Base-by-base conservation (phyloP, 2,329 filamentous ascomycete species). In the Aspergillus fumigatiaffinis region DNA sequence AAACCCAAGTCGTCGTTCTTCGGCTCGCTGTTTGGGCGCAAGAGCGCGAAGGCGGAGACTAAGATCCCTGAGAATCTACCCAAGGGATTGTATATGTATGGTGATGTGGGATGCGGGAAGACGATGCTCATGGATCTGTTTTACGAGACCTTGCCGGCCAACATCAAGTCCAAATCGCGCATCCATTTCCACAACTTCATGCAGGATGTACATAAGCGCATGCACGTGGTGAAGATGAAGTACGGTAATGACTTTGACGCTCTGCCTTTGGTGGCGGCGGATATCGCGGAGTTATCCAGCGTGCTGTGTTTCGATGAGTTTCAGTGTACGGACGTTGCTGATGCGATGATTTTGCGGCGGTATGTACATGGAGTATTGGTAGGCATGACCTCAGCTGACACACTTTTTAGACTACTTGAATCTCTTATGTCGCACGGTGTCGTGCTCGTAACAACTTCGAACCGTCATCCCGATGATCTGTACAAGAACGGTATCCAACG, bases 121-220 rank as follows among this genome's bases (percentile, higher is more conserved):
- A 99, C 94, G 2, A 99, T 99, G 94, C 81, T 99, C 71, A 99
- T 99, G 94, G 93, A 99, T 72, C 80, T 99, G 51, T 97, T 97
- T 75, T 96, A 92, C 78, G 92, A 97, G 63, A 97, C 93, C 0
- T 79, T 97, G 23, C 94, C 94, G 0, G 73, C 79, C 17, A 88
- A 88, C 58, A 92, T 97, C 63, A 83, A 81, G 56, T 85, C 86
- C 32, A 97, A 96, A 79, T 95, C 88, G 50, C 84, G 94, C 50
- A 97, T 99, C 69, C 94, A 99, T 79, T 99, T 99, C 76, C 92
- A 97, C 80, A 96, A 96, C 74, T 99, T 99, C 80, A 99, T 99
- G 94, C 94, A 97, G 75, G 90, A 96, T 73, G 89, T 97, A 51
- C 94, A 99, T 77, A 91, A 88, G 73, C 84, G 93, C 59, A 79